phyloP scores from a whole-genome alignment of 2,329 filamentous ascomycete species.

The Ascochyta viciae-villosae region DNA sequence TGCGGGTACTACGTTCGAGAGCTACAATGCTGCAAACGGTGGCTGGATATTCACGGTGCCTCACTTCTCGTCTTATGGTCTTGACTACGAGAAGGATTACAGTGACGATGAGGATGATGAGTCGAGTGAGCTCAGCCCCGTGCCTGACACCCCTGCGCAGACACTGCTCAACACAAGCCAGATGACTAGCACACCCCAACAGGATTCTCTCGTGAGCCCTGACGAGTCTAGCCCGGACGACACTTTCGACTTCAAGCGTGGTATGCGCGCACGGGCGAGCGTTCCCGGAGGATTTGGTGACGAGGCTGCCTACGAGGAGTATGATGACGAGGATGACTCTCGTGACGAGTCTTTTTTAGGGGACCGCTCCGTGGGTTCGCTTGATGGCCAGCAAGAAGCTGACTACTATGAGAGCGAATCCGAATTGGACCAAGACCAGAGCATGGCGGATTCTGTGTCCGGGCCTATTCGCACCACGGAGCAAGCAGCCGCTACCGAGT shows the following conservation, averaged over 20 bases:
- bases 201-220: constrained; percentile 49
- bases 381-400: constrained; percentile 66
- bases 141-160: constrained; percentile 55
- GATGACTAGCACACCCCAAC: constrained; percentile 44
- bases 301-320: constrained; percentile 59
- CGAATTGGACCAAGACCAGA: constrained; percentile 73
- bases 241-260: constrained; percentile 63
- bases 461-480: constrained; percentile 78
- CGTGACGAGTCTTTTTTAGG: constrained; percentile 83
- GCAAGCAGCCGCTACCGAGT: constrained; percentile 59
- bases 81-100: constrained; percentile 71
- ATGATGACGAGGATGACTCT: constrained; percentile 59
- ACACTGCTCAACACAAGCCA: constrained; percentile 39
- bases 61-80: constrained; percentile 94
- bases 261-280: constrained; percentile 55
- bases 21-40: constrained; percentile 80
- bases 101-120: constrained; percentile 67
- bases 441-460: constrained; percentile 80
- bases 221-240: constrained; percentile 57
- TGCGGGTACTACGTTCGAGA: constrained; percentile 78
- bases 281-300: constrained; percentile 85
- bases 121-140: constrained; percentile 49
- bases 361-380: constrained; percentile 85
- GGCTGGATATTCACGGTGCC: constrained; percentile 93
- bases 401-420: constrained; percentile 71